Percentiles rank a stretch among this genome's conserved stretches.
These are phyloP conservation scores for Puccinia horiana DNA, from an alignment of 1,284 basidiomycete genomes.

Conservation along the genomic window DNA sequence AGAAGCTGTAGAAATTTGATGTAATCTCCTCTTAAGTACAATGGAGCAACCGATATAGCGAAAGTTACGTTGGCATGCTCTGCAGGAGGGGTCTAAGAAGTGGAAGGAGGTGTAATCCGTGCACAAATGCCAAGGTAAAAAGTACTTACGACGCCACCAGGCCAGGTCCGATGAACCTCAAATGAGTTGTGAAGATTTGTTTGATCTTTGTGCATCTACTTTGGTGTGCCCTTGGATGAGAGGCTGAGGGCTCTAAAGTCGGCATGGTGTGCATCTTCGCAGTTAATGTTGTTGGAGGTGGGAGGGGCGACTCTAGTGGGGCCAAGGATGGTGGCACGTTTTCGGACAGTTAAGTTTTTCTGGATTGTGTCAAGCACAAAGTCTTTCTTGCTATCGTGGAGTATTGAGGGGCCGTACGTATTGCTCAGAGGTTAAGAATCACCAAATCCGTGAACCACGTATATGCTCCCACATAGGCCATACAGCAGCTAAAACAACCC, in stretches of 20 bases:
- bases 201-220: constrained; percentile 11
- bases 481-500: constrained; percentile 3
- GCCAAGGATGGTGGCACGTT: not conserved
- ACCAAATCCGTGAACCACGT: not conserved
- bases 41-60: not conserved
- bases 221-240: not conserved
- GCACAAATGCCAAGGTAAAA: not conserved
- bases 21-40: not conserved
- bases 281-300: not conserved
- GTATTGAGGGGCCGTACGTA: too few relatives aligned
- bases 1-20: not conserved
- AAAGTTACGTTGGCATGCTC: not conserved
- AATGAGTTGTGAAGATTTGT: constrained; percentile 53
- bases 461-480: not conserved
- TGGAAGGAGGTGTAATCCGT: not conserved
- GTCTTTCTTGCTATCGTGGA: too few relatives aligned
- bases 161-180: constrained; percentile 60
- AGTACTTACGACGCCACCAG: constrained; percentile 59
- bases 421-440: not conserved
- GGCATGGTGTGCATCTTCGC: not conserved
- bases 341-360: not conserved
- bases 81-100: not conserved
- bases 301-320: not conserved
- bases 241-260: not conserved
- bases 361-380: too few relatives aligned